These are phyloP conservation scores for Rosa persica DNA, from an alignment of 306 rosid species.

Conservation along the genomic window DNA sequence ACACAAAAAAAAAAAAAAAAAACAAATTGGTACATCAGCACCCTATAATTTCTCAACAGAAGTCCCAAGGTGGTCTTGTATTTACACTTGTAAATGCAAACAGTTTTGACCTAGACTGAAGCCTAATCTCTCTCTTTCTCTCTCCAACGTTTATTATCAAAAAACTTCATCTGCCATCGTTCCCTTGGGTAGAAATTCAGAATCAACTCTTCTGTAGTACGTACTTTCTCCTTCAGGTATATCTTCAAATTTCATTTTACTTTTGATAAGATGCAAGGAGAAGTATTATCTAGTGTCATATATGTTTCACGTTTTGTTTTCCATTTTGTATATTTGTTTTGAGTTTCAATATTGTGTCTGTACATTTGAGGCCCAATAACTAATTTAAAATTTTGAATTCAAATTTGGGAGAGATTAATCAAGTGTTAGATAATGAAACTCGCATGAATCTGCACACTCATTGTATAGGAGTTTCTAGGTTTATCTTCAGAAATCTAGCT, in stretches of 20 bases:
- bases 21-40: not conserved
- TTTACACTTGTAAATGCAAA: not conserved
- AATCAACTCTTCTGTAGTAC: not conserved
- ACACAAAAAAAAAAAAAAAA: too few relatives aligned
- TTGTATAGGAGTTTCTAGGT: not conserved
- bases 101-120: not conserved
- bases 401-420: not conserved
- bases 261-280: not conserved
- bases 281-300: too few relatives aligned
- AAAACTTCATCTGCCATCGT: not conserved
- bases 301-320: not conserved
- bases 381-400: not conserved
- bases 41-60: not conserved
- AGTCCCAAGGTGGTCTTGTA: not conserved
- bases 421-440: not conserved
- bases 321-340: not conserved
- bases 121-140: not conserved
- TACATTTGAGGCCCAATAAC: not conserved
- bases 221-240: not conserved
- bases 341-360: not conserved
- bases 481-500: not conserved
- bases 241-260: not conserved
- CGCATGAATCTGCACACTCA: not conserved
- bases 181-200: not conserved
- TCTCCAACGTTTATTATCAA: not conserved